Percentiles rank a stretch among this genome's conserved stretches.
Evolutionary conservation across 768 basidiomycete genomes (phyloP).

Genomic region (Erythrobasidium yunnanense): DNA sequence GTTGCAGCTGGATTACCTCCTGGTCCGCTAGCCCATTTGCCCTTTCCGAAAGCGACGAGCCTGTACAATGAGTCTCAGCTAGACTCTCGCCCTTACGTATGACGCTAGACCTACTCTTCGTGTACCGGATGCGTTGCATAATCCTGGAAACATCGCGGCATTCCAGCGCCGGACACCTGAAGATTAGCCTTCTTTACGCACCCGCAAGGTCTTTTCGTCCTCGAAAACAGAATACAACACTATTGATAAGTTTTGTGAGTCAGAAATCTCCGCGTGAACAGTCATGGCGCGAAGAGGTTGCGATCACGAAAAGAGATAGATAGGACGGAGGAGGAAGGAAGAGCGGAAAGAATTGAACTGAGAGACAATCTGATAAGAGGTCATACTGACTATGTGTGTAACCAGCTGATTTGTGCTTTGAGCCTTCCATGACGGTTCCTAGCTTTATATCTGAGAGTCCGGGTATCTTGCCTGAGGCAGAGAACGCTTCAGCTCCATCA

Average conservation of each 20-base stretch:
- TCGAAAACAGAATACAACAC: constrained; percentile 24
- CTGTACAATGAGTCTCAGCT: not conserved
- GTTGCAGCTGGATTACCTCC: not conserved
- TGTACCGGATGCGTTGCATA: constrained; percentile 10
- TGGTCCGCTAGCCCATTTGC: not conserved
- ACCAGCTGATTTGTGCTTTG: constrained; percentile 5
- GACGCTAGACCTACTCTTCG: constrained; percentile 3
- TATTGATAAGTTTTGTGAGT: too few species aligned
- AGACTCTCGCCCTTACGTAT: not conserved
- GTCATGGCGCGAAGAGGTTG: too few species aligned
- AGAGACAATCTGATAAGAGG: not conserved
- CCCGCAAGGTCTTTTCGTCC: constrained; percentile 1
- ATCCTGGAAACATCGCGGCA: not conserved
- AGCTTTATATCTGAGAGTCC: not conserved
- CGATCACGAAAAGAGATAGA: too few species aligned
- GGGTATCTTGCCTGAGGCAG: constrained; percentile 15
- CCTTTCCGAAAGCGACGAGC: constrained; percentile 11
- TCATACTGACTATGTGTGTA: constrained; percentile 13
- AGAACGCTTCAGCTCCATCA: not conserved
- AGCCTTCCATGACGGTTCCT: not conserved
- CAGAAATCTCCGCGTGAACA: too few species aligned
- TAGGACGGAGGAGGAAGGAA: not conserved
- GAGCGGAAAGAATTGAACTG: not conserved
- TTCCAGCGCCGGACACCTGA: not conserved
- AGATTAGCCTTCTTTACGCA: not conserved